Evolutionary conservation across 2,329 filamentous ascomycete species (phyloP).

Genomic region (Helotiales sp.): DNA sequence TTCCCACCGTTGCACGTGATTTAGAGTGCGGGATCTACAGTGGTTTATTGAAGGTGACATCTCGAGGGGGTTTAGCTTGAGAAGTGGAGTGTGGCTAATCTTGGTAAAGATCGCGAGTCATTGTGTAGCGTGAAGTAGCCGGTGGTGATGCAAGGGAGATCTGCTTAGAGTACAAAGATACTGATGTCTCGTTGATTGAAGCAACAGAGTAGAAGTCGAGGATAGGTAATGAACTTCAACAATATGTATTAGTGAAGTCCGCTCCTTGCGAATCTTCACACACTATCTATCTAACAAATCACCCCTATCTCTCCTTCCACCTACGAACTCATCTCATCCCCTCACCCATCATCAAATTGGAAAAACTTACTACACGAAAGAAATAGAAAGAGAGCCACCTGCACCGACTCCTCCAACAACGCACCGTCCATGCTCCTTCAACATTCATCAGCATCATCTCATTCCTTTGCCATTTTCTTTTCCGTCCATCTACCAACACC

Average conservation of each 20-base stretch:
- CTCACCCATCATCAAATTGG: background rate
- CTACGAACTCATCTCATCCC: background rate
- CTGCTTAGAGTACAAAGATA: too few relatives aligned
- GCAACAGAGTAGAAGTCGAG: background rate
- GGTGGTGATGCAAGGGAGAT: too few relatives aligned
- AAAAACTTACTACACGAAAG: background rate
- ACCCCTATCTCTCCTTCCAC: background rate
- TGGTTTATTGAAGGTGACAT: too few relatives aligned
- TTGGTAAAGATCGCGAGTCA: too few relatives aligned
- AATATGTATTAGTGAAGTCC: constrained; percentile 12
- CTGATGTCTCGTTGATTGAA: too few relatives aligned
- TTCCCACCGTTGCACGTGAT: too few relatives aligned
- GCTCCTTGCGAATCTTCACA: background rate
- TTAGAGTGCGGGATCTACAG: too few relatives aligned
- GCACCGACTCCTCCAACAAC: background rate
- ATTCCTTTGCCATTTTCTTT: constrained; percentile 1
- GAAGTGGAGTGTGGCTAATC: too few relatives aligned
- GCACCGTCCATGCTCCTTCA: constrained; percentile 10
- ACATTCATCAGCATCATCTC: background rate
- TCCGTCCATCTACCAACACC: constrained; percentile 15
- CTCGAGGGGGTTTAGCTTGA: too few relatives aligned
- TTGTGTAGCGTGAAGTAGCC: too few relatives aligned
- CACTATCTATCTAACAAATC: constrained; percentile 8
- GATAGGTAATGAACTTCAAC: background rate
- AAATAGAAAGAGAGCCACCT: background rate